Percentiles rank a stretch among this genome's conserved stretches.
These are phyloP conservation scores for Coemansia sp. DNA, from an alignment of 371 early-diverging fungal genomes.

Conservation along the genomic window DNA sequence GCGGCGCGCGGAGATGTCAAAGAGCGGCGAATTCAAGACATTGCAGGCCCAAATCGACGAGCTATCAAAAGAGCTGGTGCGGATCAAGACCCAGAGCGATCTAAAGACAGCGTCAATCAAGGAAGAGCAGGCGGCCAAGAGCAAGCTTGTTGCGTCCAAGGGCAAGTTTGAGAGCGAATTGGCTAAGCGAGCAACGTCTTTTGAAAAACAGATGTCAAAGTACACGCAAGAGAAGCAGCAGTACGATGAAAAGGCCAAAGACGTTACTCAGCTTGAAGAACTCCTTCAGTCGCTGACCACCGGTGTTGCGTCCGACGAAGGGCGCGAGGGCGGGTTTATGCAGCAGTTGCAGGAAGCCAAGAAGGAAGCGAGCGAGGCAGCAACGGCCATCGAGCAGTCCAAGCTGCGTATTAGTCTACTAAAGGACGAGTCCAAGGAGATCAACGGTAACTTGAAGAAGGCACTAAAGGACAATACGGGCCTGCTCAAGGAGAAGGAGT, in stretches of 20 bases:
- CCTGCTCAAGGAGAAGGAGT: constrained; percentile 33
- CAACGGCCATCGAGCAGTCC: constrained; percentile 69
- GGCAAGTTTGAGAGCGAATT: constrained; percentile 52
- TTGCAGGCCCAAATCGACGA: constrained; percentile 72
- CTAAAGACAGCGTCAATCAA: constrained; percentile 67
- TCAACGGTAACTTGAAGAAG: constrained; percentile 53
- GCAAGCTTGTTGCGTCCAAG: constrained; percentile 27
- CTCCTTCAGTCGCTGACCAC: constrained; percentile 90
- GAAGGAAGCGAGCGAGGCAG: constrained; percentile 57
- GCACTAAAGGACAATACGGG: constrained; percentile 35
- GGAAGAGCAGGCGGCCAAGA: constrained; percentile 63
- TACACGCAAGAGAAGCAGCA: constrained; percentile 62
- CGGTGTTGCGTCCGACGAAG: constrained; percentile 86
- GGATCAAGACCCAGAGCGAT: constrained; percentile 75
- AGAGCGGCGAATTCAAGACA: constrained; percentile 62
- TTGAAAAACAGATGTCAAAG: constrained; percentile 54
- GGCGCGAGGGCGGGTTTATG: constrained; percentile 91
- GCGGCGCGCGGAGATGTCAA: constrained; percentile 58
- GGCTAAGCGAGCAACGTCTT: constrained; percentile 56
- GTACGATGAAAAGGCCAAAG: constrained; percentile 64
- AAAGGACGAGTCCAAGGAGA: constrained; percentile 61
- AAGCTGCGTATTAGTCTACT: constrained; percentile 69
- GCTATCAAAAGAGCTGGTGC: constrained; percentile 71
- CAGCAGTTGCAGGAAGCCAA: constrained; percentile 84
- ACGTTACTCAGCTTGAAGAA: constrained; percentile 75